A percentile compares a stretch with the other conserved stretches of the same genome.
phyloP scores from a whole-genome alignment of 495 filamentous ascomycete genomes.

The Penicillium robsamsonii region DNA sequence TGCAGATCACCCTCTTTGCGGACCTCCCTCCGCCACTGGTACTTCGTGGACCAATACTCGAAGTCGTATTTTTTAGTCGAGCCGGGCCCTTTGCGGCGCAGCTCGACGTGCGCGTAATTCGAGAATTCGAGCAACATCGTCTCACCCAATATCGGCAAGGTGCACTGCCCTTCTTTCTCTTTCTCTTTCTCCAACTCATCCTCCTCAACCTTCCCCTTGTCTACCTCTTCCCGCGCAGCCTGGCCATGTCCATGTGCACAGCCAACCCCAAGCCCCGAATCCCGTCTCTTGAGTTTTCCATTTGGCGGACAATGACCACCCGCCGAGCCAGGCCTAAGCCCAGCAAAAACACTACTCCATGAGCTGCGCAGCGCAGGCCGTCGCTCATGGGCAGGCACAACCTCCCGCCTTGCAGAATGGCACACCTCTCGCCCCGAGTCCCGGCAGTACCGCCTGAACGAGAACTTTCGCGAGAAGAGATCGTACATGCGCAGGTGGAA shows the following conservation, averaged over 20 bases:
- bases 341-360: slow-evolving; percentile 70
- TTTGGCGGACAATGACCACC: slow-evolving; percentile 30
- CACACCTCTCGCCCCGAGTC: slow-evolving; percentile 93
- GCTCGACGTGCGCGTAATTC: slow-evolving; percentile 92
- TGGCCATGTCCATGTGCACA: slow-evolving; percentile 52
- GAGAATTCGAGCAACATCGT: slow-evolving; percentile 88
- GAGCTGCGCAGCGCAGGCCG: slow-evolving; percentile 64
- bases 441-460: slow-evolving; percentile 85
- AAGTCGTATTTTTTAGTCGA: slow-evolving; percentile 79
- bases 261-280: slow-evolving; percentile 56
- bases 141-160: slow-evolving; percentile 52
- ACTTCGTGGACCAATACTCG: slow-evolving; percentile 85
- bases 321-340: slow-evolving; percentile 56
- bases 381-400: slow-evolving; percentile 47
- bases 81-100: slow-evolving; percentile 68
- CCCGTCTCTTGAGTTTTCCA: slow-evolving; percentile 39
- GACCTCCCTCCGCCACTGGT: slow-evolving; percentile 77
- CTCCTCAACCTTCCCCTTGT: slow-evolving; percentile 16
- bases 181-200: background rate
- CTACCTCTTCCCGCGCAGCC: slow-evolving; percentile 31
- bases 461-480: slow-evolving; percentile 80
- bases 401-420: slow-evolving; percentile 73
- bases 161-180: background rate
- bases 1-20: slow-evolving; percentile 59
- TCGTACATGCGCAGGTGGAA: slow-evolving; percentile 98